These are phyloP conservation scores for Solanum chiquidenum DNA, from an alignment of 257 asterid species.

Conservation along the genomic window DNA sequence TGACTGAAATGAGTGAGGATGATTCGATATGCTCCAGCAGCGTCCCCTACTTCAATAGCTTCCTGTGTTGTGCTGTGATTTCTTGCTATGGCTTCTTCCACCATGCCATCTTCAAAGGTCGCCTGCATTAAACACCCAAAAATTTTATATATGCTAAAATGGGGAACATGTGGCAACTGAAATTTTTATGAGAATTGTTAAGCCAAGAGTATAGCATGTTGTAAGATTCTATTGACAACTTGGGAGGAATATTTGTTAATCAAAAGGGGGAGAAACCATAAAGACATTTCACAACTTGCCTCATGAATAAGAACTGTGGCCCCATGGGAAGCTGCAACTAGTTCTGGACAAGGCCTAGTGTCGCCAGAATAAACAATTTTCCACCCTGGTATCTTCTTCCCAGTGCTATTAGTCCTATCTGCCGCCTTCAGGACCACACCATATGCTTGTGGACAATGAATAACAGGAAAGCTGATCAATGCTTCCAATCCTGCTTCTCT, in stretches of 20 bases:
- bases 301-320: conserved; percentile 91
- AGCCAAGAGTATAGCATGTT: neutral
- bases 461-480: conserved; percentile 66
- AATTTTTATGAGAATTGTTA: neutral
- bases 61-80: conserved; percentile 92
- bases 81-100: conserved; percentile 69
- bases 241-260: neutral
- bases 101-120: conserved; percentile 78
- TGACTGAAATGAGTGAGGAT: conserved; percentile 96
- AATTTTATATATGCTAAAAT: neutral
- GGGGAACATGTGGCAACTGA: neutral
- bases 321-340: conserved; percentile 55
- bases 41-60: conserved; percentile 70
- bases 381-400: conserved; percentile 83
- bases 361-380: conserved; percentile 94
- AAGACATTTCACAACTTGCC: conserved; percentile 20
- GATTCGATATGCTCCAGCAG: conserved; percentile 72
- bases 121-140: conserved; percentile 38
- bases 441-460: conserved; percentile 84
- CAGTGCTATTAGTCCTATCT: conserved; percentile 32
- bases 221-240: neutral
- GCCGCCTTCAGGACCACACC: conserved; percentile 64
- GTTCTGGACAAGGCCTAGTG: conserved; percentile 91
- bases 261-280: neutral
- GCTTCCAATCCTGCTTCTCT: conserved; percentile 64